phyloP scores from a whole-genome alignment of 2,329 filamentous ascomycete species.

The Xylaria sp. region DNA sequence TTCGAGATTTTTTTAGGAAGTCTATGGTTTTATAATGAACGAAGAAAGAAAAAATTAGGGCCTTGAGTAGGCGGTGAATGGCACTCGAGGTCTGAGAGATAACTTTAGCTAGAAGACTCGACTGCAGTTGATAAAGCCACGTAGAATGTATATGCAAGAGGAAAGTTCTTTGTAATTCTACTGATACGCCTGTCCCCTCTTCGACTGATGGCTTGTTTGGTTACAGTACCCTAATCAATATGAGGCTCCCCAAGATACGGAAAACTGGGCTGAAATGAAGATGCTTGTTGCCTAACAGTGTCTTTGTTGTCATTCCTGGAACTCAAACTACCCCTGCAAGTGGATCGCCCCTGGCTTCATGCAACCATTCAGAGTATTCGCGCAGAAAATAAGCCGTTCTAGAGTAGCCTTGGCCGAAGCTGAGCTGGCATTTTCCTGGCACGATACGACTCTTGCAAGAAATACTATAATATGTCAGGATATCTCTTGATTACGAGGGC shows the following conservation, averaged over 20 bases:
- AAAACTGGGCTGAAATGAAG: constrained; percentile 4
- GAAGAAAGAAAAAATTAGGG: neutral
- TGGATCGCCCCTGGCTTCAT: neutral
- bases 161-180: neutral
- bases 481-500: too few relatives aligned
- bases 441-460: too few relatives aligned
- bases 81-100: neutral
- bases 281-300: constrained; percentile 1
- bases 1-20: neutral
- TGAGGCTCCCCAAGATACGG: neutral
- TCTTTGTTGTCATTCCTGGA: neutral
- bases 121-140: neutral
- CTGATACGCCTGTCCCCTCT: neutral
- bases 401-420: neutral
- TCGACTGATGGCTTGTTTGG: neutral
- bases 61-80: neutral
- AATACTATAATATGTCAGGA: too few relatives aligned
- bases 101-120: neutral
- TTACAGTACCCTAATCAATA: neutral
- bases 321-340: neutral
- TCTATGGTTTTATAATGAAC: neutral
- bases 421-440: neutral
- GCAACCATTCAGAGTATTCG: constrained; percentile 13
- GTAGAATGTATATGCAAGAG: neutral
- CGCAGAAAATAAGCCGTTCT: neutral